Conservation (phyloP, 225 moss, liverwort and hornwort genomes). For the Pseudoscleropodium purum region DNA sequence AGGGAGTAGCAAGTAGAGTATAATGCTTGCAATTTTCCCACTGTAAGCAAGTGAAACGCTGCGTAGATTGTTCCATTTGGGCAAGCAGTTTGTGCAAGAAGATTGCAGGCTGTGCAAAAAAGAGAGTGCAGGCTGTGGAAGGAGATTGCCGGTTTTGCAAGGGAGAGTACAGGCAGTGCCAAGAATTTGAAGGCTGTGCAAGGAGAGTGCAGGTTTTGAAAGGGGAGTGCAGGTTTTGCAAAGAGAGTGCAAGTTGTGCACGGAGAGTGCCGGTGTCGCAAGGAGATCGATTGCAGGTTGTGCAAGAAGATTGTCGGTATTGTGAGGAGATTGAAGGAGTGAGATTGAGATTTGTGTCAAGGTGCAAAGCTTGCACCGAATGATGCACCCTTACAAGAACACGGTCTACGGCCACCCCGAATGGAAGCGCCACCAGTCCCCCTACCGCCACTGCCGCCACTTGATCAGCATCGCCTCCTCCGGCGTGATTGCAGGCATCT, state of each 20-base stretch:
- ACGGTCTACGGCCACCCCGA: constrained; percentile 65
- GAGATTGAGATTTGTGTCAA: not conserved
- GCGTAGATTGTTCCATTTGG: not conserved
- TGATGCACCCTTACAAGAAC: constrained; percentile 42
- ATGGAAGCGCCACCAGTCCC: constrained; percentile 65
- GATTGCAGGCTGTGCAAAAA: not conserved
- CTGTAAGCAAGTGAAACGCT: not conserved
- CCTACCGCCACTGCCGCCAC: constrained; percentile 58
- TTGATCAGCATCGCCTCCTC: constrained; percentile 44
- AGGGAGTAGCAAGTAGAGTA: too few relatives aligned
- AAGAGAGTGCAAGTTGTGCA: not conserved
- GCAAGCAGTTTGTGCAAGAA: not conserved
- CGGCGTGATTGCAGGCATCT: constrained; percentile 46
- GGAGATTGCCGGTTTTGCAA: not conserved
- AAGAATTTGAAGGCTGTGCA: not conserved
- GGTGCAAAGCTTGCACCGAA: not conserved
- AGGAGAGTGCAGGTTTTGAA: not conserved
- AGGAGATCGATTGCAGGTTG: not conserved
- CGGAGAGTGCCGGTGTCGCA: too few relatives aligned
- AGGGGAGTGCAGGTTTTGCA: not conserved
- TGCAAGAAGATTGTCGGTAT: not conserved
- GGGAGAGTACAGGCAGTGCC: not conserved
- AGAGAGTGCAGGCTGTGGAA: not conserved
- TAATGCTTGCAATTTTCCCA: not conserved
- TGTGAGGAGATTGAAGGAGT: not conserved